Evolutionary conservation across 2,329 filamentous ascomycete genomes (phyloP).

Genomic region (Bimuria novae-zelandiae): DNA sequence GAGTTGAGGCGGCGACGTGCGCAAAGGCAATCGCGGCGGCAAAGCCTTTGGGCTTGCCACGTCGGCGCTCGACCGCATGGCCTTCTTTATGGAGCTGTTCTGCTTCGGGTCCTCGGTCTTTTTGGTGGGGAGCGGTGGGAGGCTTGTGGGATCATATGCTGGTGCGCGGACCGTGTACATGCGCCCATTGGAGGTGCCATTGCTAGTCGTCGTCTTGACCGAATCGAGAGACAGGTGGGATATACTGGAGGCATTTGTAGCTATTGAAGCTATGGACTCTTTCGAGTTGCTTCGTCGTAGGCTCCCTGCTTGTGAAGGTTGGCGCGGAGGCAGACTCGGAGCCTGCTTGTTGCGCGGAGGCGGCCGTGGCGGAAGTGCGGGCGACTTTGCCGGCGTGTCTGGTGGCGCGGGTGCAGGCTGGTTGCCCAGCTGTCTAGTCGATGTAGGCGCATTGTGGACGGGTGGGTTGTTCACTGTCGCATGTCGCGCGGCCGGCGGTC

Average conservation of each 20-base stretch:
- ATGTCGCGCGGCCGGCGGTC: slow-evolving; percentile 39
- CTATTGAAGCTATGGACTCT: slow-evolving; percentile 60
- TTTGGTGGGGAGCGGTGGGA: slow-evolving; percentile 61
- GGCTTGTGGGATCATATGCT: slow-evolving; percentile 58
- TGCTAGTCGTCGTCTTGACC: slow-evolving; percentile 47
- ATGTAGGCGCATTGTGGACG: slow-evolving; percentile 40
- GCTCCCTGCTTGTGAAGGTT: slow-evolving; percentile 47
- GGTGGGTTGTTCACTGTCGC: slow-evolving; percentile 49
- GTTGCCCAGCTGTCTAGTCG: slow-evolving; percentile 44
- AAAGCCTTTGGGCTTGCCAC: slow-evolving; percentile 28
- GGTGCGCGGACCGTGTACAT: slow-evolving; percentile 56
- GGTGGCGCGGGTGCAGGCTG: slow-evolving; percentile 35
- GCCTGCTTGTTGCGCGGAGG: slow-evolving; percentile 52
- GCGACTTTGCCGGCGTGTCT: slow-evolving; percentile 29
- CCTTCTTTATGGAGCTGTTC: slow-evolving; percentile 42
- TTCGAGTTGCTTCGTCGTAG: slow-evolving; percentile 38
- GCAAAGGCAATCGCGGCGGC: slow-evolving; percentile 35
- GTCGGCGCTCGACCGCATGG: slow-evolving; percentile 42
- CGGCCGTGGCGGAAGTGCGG: slow-evolving; percentile 47
- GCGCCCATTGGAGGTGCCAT: slow-evolving; percentile 25
- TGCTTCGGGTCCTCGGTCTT: slow-evolving; percentile 48
- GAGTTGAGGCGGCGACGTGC: slow-evolving; percentile 34
- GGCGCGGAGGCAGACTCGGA: slow-evolving; percentile 51
- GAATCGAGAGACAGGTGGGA: slow-evolving; percentile 58
- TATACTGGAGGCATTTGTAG: slow-evolving; percentile 53